Conservation (phyloP, 768 basidiomycete species). For the Suillus lakei region DNA sequence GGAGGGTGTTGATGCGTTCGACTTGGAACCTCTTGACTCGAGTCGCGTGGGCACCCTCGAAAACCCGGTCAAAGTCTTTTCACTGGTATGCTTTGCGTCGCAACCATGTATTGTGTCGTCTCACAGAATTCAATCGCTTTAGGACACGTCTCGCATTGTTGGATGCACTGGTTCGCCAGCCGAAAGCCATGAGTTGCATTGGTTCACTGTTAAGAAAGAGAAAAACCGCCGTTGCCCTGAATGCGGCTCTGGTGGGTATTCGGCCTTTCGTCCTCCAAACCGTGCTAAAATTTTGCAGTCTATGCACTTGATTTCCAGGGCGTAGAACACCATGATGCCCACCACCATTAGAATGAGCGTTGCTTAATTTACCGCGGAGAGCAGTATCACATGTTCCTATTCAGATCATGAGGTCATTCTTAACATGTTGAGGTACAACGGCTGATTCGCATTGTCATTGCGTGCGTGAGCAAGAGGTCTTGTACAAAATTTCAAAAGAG, state of each 20-base stretch:
- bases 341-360: constrained; percentile 45
- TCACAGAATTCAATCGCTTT: constrained; percentile 3
- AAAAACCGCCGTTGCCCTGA: constrained; percentile 85
- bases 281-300: constrained; percentile 45
- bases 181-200: constrained; percentile 93
- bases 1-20: constrained; percentile 90
- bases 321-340: constrained; percentile 49
- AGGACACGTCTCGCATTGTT: constrained; percentile 85
- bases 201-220: constrained; percentile 73
- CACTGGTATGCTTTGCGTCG: constrained; percentile 63
- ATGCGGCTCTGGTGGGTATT: constrained; percentile 84
- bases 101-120: background rate
- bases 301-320: constrained; percentile 79
- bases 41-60: constrained; percentile 86
- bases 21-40: constrained; percentile 82
- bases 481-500: too few relatives aligned
- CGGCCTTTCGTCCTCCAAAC: background rate
- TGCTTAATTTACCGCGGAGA: background rate
- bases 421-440: background rate
- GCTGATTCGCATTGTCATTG: background rate
- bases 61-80: constrained; percentile 87
- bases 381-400: constrained; percentile 2
- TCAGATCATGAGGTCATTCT: background rate
- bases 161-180: constrained; percentile 96
- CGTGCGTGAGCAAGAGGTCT: background rate